A percentile compares a stretch with the other conserved stretches of the same genome.
Evolutionary conservation across 2,329 filamentous ascomycete species (phyloP).

Genomic region (Plectosphaerella sp.): DNA sequence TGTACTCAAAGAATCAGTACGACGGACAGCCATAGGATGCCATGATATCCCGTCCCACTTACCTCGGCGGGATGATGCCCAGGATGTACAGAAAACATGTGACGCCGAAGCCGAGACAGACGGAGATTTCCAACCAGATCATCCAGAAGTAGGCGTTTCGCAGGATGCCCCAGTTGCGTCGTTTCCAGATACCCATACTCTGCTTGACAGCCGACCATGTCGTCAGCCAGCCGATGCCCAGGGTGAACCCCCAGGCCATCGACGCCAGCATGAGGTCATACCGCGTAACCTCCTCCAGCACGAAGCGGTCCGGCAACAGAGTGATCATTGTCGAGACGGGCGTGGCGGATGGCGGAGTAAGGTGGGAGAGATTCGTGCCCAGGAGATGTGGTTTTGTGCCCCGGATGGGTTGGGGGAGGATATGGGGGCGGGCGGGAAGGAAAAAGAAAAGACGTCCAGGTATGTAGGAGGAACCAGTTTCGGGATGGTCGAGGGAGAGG

Average conservation of each 20-base stretch:
- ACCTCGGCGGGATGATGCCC: conserved; percentile 16
- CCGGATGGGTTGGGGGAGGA: too few species aligned
- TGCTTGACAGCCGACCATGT: conserved; percentile 28
- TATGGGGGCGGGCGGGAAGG: too few species aligned
- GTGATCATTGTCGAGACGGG: not conserved
- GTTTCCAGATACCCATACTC: conserved; percentile 23
- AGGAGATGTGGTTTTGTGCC: too few species aligned
- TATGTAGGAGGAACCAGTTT: too few species aligned
- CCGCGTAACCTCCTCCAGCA: not conserved
- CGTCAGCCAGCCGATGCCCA: conserved; percentile 33
- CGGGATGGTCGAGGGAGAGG: too few species aligned
- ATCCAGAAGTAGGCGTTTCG: conserved; percentile 38
- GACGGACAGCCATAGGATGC: not conserved
- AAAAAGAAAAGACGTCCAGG: too few species aligned
- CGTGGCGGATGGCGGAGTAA: too few species aligned
- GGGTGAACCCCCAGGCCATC: conserved; percentile 28
- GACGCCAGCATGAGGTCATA: conserved; percentile 13
- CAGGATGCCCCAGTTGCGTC: conserved; percentile 19
- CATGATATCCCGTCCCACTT: not conserved
- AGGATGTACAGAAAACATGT: conserved; percentile 22
- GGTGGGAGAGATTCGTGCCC: too few species aligned
- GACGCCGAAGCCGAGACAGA: conserved; percentile 34
- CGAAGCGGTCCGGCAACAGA: not conserved
- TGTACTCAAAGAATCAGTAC: not conserved
- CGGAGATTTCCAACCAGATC: conserved; percentile 39